Evolutionary conservation across 352 stramenopile genomes (phyloP).

Genomic region (Globisporangium perplexum): DNA sequence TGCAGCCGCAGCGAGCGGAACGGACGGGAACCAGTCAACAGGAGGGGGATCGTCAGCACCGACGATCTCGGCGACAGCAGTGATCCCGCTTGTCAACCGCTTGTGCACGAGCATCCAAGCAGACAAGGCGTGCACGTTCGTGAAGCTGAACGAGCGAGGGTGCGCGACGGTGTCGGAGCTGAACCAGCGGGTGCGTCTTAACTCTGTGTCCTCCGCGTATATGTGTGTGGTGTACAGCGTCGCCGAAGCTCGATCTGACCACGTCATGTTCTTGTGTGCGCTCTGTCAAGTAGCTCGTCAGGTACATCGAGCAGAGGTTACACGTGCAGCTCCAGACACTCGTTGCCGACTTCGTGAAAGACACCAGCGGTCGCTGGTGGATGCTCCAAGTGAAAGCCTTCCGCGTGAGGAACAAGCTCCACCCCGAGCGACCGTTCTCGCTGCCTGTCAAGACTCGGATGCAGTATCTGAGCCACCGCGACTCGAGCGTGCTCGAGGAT

Average conservation of each 20-base stretch:
- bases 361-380: slow-evolving; percentile 64
- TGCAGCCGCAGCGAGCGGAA: background rate
- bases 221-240: background rate
- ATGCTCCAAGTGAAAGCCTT: slow-evolving; percentile 79
- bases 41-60: slow-evolving; percentile 10
- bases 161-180: slow-evolving; percentile 63
- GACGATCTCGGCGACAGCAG: slow-evolving; percentile 4
- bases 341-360: slow-evolving; percentile 69
- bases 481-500: slow-evolving; percentile 62
- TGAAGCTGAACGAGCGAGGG: slow-evolving; percentile 72
- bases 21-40: slow-evolving; percentile 3
- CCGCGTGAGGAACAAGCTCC: slow-evolving; percentile 33
- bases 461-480: slow-evolving; percentile 57
- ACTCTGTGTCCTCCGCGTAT: background rate
- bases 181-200: slow-evolving; percentile 46
- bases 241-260: background rate
- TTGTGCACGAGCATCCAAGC: slow-evolving; percentile 59
- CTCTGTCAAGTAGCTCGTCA: slow-evolving; percentile 38
- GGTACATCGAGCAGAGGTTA: slow-evolving; percentile 62
- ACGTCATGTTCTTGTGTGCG: background rate
- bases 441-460: slow-evolving; percentile 34
- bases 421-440: slow-evolving; percentile 30
- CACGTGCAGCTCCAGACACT: slow-evolving; percentile 58
- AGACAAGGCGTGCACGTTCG: slow-evolving; percentile 68
- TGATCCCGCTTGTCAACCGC: slow-evolving; percentile 34